Evolutionary conservation across 805 yeast species (phyloP), one percentile per base, ranked within the genome.

Genomic region (Candida vaughaniae): DNA sequence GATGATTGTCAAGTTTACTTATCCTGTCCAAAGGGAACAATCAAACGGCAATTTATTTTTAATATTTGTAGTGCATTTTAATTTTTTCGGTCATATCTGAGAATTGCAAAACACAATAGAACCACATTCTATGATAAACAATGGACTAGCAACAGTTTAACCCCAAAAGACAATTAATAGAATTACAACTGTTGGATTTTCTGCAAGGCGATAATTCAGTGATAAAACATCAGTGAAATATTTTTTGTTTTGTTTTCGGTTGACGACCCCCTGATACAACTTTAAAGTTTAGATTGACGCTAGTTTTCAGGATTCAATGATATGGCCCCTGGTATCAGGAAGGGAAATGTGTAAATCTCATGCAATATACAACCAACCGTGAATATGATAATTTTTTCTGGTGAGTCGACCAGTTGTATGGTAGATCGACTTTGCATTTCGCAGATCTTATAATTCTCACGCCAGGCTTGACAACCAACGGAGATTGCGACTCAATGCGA

Each of bases 1-100:
- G 12, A 14, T 18, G 16, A 27, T 33, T 27, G 30, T 33, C n/a
- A 25, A 33, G 12, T 29, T 28, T 27, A 35, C 22, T 17, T 10
- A 20, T 20, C 23, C 23, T 20, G 23, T 10, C 6, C 10, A 20
- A 20, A 7, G 23, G 9, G 23, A 20, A 35, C 31, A 29, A 35
- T 35, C 17, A 16, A 22, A 29, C 39, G 33, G 34, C 39, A 29
- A 12, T 30, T 29, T 29, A 22, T 25, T 8, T 25, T 25, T 25
- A n/a, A 12, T n/a, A n/a, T 25, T 25, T 25, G 28, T 10, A 20
- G 23, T 10, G 23, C 9, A 20, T 20, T 20, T 7, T 10, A 7
- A 7, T 20, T 20, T 20, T 20, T 20, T 7, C 10, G 10, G 23
- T 20, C 10, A 20, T 20, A 20, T 20, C 23, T 7, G 23, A 20